phyloP scores from a whole-genome alignment of 2,329 filamentous ascomycete species.

The Aspergillus candidus region DNA sequence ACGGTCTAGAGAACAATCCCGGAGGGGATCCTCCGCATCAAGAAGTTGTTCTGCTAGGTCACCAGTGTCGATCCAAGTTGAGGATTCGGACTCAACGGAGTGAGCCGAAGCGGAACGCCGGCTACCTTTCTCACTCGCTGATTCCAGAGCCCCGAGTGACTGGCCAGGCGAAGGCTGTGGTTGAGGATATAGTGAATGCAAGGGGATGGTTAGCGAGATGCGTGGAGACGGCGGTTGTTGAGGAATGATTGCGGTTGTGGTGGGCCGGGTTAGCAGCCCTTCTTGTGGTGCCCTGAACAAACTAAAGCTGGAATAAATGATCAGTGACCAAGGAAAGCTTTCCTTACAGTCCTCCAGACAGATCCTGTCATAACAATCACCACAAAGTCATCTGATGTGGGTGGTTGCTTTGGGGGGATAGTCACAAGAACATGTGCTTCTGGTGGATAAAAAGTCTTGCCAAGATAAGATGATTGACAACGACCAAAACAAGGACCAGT shows the following conservation, averaged over 20 bases:
- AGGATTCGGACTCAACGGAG: slow-evolving; percentile 62
- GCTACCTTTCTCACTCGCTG: slow-evolving; percentile 44
- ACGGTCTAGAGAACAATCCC: slow-evolving; percentile 59
- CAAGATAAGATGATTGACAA: too few species aligned
- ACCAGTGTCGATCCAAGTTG: slow-evolving; percentile 87
- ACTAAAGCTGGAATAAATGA: neutral
- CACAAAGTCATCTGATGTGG: too few species aligned
- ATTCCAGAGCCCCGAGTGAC: slow-evolving; percentile 33
- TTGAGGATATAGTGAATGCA: slow-evolving; percentile 59
- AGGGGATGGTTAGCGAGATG: slow-evolving; percentile 71
- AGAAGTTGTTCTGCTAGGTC: slow-evolving; percentile 89
- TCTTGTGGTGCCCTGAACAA: slow-evolving; percentile 3
- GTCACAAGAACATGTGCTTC: too few species aligned
- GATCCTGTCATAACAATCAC: too few species aligned
- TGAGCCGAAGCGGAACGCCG: slow-evolving; percentile 48
- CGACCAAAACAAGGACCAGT: too few species aligned
- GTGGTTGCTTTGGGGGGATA: too few species aligned
- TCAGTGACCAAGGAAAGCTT: neutral
- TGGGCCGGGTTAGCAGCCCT: slow-evolving; percentile 76
- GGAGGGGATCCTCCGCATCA: slow-evolving; percentile 75
- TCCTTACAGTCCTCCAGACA: too few species aligned
- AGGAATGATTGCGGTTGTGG: slow-evolving; percentile 76
- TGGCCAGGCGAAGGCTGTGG: slow-evolving; percentile 32
- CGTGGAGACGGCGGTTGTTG: slow-evolving; percentile 58
- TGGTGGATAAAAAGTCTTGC: too few species aligned